Base-by-base conservation (phyloP, 2,329 filamentous ascomycete species). In the Xylaria sp. region DNA sequence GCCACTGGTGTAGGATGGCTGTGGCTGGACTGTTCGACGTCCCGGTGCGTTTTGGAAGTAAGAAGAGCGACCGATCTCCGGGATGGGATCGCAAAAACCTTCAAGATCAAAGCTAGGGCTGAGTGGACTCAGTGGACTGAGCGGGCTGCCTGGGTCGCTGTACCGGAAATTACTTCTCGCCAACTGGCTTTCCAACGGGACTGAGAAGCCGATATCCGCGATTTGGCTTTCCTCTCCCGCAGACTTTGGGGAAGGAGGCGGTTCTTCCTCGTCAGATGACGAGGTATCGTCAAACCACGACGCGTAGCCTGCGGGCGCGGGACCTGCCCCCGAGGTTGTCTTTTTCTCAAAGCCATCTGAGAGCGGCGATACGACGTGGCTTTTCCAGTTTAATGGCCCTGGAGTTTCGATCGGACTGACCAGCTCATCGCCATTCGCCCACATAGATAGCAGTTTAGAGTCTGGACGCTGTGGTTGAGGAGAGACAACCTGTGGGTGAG, bases 71-170 rank as follows among this genome's bases (percentile, higher is more conserved):
- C 61, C 42, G 12, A 66, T 57, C 35, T 66, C 57, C 4, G 63
- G 68, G 15, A 65, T 65, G 4, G 68, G 65, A 25, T 67, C 67
- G 23, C 68, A 67, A 31, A 67, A 60, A 19, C 51, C 65, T 19
- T 60, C 61, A 2, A 53, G 42, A 51, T 64, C 55, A 11, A 66
- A 49, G 11, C 64, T 58, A 38, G 57, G 52, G 25, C 31, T 61
- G 38, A 61, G 52, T 1, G 70, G 69, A 31, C 67, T 71, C 0
- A 31, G 28, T 31, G 54, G 52, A 31, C 25, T 61, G 38, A 61
- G 52, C 2, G 70, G 69, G 35, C 67, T 71, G 0, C 69, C 70
- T 0, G 71, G 71, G 53, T 73, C 71, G 52, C 72, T 73, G 38
- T 72, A 64, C 3, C 69, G 68, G 57, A 58, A 45, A 37, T 59